Conservation (phyloP, 2,329 filamentous ascomycete genomes). For the Xylariales sp. region DNA sequence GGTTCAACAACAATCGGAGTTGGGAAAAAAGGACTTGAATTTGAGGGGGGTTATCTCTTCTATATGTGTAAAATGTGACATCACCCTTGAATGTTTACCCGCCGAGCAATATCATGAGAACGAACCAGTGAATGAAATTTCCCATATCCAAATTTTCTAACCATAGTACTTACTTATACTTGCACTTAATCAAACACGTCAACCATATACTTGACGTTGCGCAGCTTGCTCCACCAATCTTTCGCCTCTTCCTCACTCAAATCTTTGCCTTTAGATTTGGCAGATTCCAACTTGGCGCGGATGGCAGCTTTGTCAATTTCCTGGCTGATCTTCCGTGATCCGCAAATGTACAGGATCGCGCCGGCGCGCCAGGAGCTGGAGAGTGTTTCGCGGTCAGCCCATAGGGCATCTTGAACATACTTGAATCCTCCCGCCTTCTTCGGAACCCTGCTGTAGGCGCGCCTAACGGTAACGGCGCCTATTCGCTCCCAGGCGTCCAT, state of each 20-base stretch:
- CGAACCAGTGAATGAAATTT: too few relatives aligned
- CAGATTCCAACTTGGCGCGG: not conserved
- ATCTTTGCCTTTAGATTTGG: not conserved
- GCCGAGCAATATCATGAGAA: too few relatives aligned
- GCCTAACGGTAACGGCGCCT: conserved; percentile 57
- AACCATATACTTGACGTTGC: conserved; percentile 1
- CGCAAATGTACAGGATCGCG: conserved; percentile 62
- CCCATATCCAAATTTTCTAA: too few relatives aligned
- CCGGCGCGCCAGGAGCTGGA: conserved; percentile 34
- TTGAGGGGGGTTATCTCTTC: too few relatives aligned
- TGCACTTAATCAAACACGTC: conserved; percentile 6
- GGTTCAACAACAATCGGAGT: too few relatives aligned
- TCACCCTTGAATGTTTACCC: too few relatives aligned
- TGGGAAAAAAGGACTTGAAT: too few relatives aligned
- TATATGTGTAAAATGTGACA: too few relatives aligned
- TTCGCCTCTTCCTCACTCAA: not conserved
- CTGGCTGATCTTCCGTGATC: conserved; percentile 30
- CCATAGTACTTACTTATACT: too few relatives aligned
- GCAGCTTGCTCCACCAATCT: not conserved
- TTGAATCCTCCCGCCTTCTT: conserved; percentile 41
- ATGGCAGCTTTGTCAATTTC: not conserved
- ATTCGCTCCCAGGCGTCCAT: conserved; percentile 53
- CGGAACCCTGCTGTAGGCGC: conserved; percentile 50
- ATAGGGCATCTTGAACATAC: conserved; percentile 43
- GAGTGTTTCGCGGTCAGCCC: conserved; percentile 29